These are phyloP conservation scores for Penicillium fimorum DNA, from an alignment of 495 filamentous ascomycete species.

Conservation along the genomic window DNA sequence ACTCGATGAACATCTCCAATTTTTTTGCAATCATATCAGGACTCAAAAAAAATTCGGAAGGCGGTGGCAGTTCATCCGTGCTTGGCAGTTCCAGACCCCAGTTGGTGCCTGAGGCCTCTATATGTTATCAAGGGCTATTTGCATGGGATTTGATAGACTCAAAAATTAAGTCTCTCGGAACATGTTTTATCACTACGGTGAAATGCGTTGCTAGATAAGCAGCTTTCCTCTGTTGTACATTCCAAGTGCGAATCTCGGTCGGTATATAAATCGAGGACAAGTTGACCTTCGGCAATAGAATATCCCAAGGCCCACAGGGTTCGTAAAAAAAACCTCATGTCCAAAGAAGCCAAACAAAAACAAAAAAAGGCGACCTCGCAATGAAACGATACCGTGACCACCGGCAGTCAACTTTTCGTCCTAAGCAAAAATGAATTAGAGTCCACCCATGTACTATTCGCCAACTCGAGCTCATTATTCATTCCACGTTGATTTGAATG, in stretches of 20 bases:
- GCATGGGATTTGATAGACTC: too few relatives aligned
- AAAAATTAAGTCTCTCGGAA: too few relatives aligned
- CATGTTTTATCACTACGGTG: too few relatives aligned
- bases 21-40: conserved; percentile 35
- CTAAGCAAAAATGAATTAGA: neutral
- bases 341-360: neutral
- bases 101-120: conserved; percentile 34
- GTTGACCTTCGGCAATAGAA: too few relatives aligned
- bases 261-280: neutral
- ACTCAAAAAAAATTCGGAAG: conserved; percentile 43
- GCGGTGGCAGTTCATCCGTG: conserved; percentile 40
- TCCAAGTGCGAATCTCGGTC: neutral
- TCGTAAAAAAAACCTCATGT: neutral
- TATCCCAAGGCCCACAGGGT: too few relatives aligned
- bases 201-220: too few relatives aligned
- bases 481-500: neutral
- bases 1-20: conserved; percentile 30
- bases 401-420: too few relatives aligned
- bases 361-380: neutral
- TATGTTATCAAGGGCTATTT: neutral
- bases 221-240: neutral
- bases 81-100: conserved; percentile 33
- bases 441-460: neutral
- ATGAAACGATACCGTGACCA: neutral
- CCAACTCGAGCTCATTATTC: neutral